A percentile compares a stretch with the other conserved stretches of the same genome.
Conservation (phyloP, 1,284 basidiomycete species). For the Trichosporon faecale region DNA sequence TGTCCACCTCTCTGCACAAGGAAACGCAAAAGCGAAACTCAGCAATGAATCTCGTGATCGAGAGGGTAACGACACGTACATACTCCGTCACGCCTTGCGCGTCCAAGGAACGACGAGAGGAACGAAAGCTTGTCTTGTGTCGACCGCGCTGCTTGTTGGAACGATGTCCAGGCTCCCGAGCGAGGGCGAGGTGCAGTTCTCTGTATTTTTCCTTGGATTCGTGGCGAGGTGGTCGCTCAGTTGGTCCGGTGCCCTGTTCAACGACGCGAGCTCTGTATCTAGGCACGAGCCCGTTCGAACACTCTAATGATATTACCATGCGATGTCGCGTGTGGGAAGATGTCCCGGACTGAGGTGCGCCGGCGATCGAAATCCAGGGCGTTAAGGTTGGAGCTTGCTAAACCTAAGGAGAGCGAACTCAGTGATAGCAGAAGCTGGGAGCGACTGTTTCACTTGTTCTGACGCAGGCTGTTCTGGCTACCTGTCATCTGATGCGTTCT, state of each 20-base stretch:
- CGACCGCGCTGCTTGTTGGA: neutral
- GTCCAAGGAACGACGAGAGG: neutral
- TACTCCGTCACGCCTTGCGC: conserved; percentile 7
- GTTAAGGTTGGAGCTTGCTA: neutral
- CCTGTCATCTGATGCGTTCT: no score
- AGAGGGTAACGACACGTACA: conserved; percentile 3
- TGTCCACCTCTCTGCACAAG: neutral
- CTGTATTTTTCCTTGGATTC: neutral
- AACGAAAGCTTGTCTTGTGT: conserved; percentile 4
- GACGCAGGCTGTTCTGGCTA: no score
- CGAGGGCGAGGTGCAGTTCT: neutral
- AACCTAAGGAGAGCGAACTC: neutral
- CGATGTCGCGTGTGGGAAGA: neutral
- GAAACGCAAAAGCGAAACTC: neutral
- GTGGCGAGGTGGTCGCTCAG: neutral
- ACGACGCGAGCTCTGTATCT: neutral
- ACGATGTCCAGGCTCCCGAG: neutral
- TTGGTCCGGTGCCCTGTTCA: neutral
- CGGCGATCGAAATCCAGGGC: neutral
- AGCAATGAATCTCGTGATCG: neutral
- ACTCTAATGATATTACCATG: neutral
- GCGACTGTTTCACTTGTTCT: no score
- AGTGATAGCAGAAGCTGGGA: neutral
- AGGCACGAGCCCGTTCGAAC: neutral
- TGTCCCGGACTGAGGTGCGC: neutral